phyloP scores from a whole-genome alignment of 768 basidiomycete genomes.

The Termitomyces sp. region DNA sequence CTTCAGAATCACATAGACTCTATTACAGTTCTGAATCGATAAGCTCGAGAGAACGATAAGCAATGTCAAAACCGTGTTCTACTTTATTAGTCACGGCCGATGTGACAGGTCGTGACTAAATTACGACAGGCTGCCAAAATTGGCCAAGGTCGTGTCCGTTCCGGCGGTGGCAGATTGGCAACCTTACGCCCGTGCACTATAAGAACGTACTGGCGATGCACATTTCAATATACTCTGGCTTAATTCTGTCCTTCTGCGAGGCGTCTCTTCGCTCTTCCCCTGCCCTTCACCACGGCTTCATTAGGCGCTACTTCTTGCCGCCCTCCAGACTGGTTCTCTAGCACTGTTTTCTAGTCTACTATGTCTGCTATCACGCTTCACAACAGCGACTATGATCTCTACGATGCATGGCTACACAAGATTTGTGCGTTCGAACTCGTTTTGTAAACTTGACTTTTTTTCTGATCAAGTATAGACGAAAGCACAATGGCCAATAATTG shows the following conservation, averaged over 20 bases:
- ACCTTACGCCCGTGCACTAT: conserved; percentile 2
- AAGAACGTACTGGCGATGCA: conserved; percentile 3
- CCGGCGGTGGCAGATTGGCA: conserved; percentile 8
- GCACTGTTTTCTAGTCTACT: not conserved
- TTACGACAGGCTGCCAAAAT: conserved; percentile 4
- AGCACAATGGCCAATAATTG: conserved; percentile 62
- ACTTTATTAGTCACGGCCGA: not conserved
- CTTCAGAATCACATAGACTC: not conserved
- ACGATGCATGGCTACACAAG: conserved; percentile 74
- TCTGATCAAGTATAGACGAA: conserved; percentile 38
- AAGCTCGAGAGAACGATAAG: not conserved
- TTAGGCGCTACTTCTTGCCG: not conserved
- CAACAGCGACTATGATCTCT: conserved; percentile 70
- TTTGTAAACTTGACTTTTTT: not conserved
- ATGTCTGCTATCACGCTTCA: conserved; percentile 36
- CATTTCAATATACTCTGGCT: not conserved
- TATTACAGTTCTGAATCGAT: not conserved
- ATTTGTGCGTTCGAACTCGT: conserved; percentile 40
- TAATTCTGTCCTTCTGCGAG: conserved; percentile 8
- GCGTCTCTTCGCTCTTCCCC: conserved; percentile 14
- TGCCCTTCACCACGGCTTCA: conserved; percentile 15
- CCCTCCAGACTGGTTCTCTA: not conserved
- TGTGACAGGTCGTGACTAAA: conserved; percentile 8
- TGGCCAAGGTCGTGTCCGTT: conserved; percentile 2
- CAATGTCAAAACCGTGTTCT: not conserved